Percentiles rank a stretch among this genome's conserved stretches.
Evolutionary conservation across 495 filamentous ascomycete genomes (phyloP).

Genomic region (Aspergillus nanangensis): DNA sequence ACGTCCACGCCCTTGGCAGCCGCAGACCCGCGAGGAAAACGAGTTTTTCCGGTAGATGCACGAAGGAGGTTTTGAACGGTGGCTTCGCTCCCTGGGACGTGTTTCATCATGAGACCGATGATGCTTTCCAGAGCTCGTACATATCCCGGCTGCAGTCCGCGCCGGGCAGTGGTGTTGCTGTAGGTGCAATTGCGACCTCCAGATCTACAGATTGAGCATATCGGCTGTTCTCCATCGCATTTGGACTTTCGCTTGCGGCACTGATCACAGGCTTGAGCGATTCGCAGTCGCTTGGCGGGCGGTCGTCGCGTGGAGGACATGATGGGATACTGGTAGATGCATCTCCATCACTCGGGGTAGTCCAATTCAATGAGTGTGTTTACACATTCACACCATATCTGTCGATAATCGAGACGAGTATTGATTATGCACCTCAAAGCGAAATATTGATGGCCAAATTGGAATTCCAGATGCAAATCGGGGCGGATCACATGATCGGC

Average conservation of each 20-base stretch:
- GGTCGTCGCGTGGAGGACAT: conserved; percentile 1
- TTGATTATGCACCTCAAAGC: too few relatives aligned
- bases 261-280: conserved; percentile 58
- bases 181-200: conserved; percentile 54
- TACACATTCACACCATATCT: too few relatives aligned
- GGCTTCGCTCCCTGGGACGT: conserved; percentile 25
- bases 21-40: conserved; percentile 22
- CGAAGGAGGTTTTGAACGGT: conserved; percentile 30
- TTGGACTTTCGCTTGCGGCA: conserved; percentile 56
- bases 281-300: conserved; percentile 42
- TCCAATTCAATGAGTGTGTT: too few relatives aligned
- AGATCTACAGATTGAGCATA: conserved; percentile 51
- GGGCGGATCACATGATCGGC: too few relatives aligned
- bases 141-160: conserved; percentile 61
- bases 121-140: conserved; percentile 55
- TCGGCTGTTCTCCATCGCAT: conserved; percentile 55
- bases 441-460: too few relatives aligned
- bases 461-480: too few relatives aligned
- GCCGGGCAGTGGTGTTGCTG: conserved; percentile 50
- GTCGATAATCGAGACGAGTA: too few relatives aligned
- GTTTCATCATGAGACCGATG: conserved; percentile 34
- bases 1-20: conserved; percentile 6
- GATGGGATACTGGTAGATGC: neutral
- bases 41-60: conserved; percentile 33
- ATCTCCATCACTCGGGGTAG: too few relatives aligned